Evolutionary conservation across 441 rosid species (phyloP), one percentile per base, ranked within the genome.

Genomic region (Lepidium campestre): DNA sequence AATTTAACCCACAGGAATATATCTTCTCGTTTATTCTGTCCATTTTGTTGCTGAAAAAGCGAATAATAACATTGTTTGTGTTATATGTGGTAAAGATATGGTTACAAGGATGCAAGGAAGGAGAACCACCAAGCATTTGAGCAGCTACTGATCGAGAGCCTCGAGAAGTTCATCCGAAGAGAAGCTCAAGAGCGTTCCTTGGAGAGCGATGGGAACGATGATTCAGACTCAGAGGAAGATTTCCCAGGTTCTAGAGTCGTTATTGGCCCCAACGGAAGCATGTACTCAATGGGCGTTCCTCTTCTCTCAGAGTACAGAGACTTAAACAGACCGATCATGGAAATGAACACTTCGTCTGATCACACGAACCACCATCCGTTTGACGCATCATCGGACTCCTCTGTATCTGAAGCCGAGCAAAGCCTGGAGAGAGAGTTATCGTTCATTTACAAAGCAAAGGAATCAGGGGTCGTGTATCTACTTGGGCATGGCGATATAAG

Each of bases 401-500:
- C 78, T 4, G 13, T 46, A 8, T 65, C 82, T 20, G 95, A 91
- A 82, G 77, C 87, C 0, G 97, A 88, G 54, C 96, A 87, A 67
- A 87, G 96, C 79, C 87, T 93, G 18, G 96, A 91, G 72, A 86
- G 97, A 62, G 99, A 89, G 83, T 79, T 94, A 10, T 89, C 97
- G 25, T 94, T 94, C 74, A 84, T 94, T 65, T 87, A 80, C 75
- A 86, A 84, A 78, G 97, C 99, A 11, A 89, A 89, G 77, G 96
- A 89, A 73, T 89, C 91, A 4, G 99, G 97, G n/a, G 93, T 93
- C 1, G 99, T 93, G 58, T 91, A 94, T 85, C 89, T 94, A 68
- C 99, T 94, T 0, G 99, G 99, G 22, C 99, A 89, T 11, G 99
- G 99, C 2, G 97, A 91, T 70, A 94, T 94, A 23, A 81, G 97